A percentile compares a stretch with the other conserved stretches of the same genome.
Conservation (phyloP, 2,329 filamentous ascomycete species). For the Nothopassalora personata region DNA sequence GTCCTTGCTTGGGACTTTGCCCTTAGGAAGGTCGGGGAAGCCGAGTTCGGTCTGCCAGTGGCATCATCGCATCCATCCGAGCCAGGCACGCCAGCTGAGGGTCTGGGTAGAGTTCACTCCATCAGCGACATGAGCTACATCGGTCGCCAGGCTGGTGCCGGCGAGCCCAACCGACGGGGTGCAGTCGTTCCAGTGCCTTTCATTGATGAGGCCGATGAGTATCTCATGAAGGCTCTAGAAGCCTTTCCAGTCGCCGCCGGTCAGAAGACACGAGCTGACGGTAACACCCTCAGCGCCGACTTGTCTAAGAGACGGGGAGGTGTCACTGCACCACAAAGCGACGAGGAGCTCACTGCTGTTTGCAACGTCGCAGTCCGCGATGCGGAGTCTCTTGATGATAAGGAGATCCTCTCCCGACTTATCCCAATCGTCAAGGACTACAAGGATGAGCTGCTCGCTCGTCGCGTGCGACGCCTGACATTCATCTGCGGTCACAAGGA, state of each 20-base stretch:
- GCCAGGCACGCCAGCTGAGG: constrained; percentile 55
- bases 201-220: constrained; percentile 88
- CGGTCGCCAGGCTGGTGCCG: constrained; percentile 58
- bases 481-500: constrained; percentile 96
- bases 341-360: constrained; percentile 82
- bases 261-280: constrained; percentile 43
- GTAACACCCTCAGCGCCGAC: constrained; percentile 59
- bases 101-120: constrained; percentile 80
- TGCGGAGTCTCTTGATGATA: constrained; percentile 75
- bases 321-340: constrained; percentile 50
- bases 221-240: constrained; percentile 77
- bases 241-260: constrained; percentile 56
- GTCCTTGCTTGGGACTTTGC: constrained; percentile 92
- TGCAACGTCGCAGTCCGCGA: constrained; percentile 89
- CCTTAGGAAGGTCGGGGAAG: constrained; percentile 85
- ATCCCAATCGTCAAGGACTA: constrained; percentile 68
- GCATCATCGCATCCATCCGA: constrained; percentile 73
- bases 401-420: constrained; percentile 72
- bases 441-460: constrained; percentile 76
- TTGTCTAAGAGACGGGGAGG: constrained; percentile 64
- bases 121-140: constrained; percentile 96
- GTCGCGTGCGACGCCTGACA: constrained; percentile 80
- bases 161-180: constrained; percentile 79
- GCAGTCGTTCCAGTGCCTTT: constrained; percentile 91
- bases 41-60: constrained; percentile 78